Conservation (phyloP, 768 basidiomycete genomes). For the Collybiopsis confluens region DNA sequence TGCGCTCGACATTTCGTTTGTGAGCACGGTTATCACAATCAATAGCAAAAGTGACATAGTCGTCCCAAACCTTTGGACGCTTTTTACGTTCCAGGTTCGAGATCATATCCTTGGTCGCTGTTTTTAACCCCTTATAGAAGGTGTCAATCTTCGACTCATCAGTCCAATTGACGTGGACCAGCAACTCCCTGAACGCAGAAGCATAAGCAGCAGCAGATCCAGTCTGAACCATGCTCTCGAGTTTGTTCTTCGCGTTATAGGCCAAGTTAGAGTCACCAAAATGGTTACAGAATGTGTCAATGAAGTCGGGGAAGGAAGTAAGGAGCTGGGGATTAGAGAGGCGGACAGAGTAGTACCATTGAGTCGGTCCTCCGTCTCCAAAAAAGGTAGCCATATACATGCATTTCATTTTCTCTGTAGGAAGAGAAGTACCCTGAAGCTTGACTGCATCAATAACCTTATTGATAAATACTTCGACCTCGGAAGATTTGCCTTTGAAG, state of each 20-base stretch:
- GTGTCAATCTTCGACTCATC: conserved; percentile 28
- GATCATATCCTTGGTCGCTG: conserved; percentile 17
- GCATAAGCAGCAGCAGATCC: conserved; percentile 23
- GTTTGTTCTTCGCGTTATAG: conserved; percentile 20
- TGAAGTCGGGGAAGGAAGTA: conserved; percentile 20
- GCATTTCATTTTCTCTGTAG: conserved; percentile 20
- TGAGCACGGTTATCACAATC: conserved; percentile 1
- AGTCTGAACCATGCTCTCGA: conserved; percentile 26
- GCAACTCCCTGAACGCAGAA: conserved; percentile 21
- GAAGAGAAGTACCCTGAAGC: conserved; percentile 18
- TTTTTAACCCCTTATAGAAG: conserved; percentile 26
- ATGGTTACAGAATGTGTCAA: conserved; percentile 20
- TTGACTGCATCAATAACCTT: conserved; percentile 21
- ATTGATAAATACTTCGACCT: conserved; percentile 14
- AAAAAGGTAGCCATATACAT: conserved; percentile 25
- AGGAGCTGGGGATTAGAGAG: conserved; percentile 15
- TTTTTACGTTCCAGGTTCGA: conserved; percentile 13
- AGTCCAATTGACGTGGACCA: conserved; percentile 22
- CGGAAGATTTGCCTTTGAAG: conserved; percentile 16
- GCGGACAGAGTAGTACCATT: conserved; percentile 26
- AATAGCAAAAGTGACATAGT: conserved; percentile 16
- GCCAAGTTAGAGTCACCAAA: conserved; percentile 25
- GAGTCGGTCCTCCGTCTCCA: conserved; percentile 22
- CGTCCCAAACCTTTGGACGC: conserved; percentile 15
- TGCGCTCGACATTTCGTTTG: not conserved